A percentile compares a stretch with the other conserved stretches of the same genome.
Conservation (phyloP, 1,139 yeast genomes). For the Sugiyamaella japonica region DNA sequence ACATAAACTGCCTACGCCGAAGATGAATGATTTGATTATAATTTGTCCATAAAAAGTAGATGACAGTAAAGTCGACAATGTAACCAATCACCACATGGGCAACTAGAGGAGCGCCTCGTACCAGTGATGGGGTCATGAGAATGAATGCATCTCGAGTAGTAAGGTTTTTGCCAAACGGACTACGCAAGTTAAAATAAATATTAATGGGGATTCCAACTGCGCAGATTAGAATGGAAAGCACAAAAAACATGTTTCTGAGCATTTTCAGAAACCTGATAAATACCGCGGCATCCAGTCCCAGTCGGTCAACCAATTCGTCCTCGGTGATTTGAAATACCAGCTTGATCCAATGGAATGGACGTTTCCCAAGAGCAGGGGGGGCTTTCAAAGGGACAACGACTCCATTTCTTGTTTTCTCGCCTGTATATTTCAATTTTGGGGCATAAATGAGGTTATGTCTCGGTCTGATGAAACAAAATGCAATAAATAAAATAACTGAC, state of each 20-base stretch:
- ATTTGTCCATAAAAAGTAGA: constrained; percentile 37
- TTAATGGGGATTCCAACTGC: constrained; percentile 44
- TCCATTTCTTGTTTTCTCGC: constrained; percentile 22
- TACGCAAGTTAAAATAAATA: constrained; percentile 37
- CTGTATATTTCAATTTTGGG: constrained; percentile 34
- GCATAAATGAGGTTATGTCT: constrained; percentile 41
- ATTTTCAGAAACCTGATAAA: constrained; percentile 39
- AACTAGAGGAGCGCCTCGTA: constrained; percentile 38
- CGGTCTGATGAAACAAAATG: constrained; percentile 41
- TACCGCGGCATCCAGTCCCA: constrained; percentile 44
- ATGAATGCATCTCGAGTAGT: constrained; percentile 39
- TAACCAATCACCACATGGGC: constrained; percentile 43
- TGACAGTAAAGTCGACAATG: constrained; percentile 34
- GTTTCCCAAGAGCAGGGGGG: constrained; percentile 30
- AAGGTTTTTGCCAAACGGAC: constrained; percentile 28
- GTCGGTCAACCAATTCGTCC: constrained; percentile 33
- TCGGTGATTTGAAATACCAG: constrained; percentile 33
- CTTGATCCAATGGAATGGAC: constrained; percentile 36
- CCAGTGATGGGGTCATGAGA: constrained; percentile 42
- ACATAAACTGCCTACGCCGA: constrained; percentile 34
- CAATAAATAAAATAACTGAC: constrained; percentile 33
- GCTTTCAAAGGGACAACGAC: neutral
- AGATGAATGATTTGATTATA: constrained; percentile 35
- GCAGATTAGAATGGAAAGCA: constrained; percentile 40
- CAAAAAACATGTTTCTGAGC: constrained; percentile 39